phyloP scores from a whole-genome alignment of 2,329 filamentous ascomycete species.

The Teratosphaeria pseudoeucalypti region DNA sequence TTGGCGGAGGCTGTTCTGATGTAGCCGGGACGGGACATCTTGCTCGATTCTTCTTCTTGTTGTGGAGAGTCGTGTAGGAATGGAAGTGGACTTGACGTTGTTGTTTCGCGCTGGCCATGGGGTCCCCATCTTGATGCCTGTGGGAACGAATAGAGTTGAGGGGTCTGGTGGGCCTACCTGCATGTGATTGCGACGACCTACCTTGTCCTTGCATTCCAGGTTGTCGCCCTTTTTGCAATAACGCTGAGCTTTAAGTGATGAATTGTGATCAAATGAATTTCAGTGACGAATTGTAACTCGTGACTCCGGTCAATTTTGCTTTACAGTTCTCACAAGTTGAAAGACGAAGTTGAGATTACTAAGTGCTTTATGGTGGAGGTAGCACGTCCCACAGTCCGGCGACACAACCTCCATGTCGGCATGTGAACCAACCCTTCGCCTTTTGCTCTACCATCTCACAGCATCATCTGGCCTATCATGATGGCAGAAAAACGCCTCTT shows the following conservation, averaged over 20 bases:
- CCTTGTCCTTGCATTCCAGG: background rate
- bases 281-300: no score
- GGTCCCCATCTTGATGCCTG: background rate
- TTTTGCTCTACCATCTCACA: background rate
- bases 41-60: constrained; percentile 3
- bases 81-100: background rate
- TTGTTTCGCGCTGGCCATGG: background rate
- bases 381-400: background rate
- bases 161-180: background rate
- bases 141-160: background rate
- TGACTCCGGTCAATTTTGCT: no score
- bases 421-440: background rate
- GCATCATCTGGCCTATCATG: background rate
- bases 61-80: background rate
- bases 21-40: constrained; percentile 29
- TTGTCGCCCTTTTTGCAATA: no score
- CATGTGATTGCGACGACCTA: background rate
- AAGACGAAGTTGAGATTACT: no score
- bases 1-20: constrained; percentile 31
- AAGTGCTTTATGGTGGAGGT: background rate
- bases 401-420: background rate
- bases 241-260: no score
- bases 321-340: background rate
- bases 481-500: background rate
- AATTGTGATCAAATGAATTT: no score